Evolutionary conservation across 1,139 yeast genomes (phyloP).

Genomic region (Sugiyamaella castrensis): DNA sequence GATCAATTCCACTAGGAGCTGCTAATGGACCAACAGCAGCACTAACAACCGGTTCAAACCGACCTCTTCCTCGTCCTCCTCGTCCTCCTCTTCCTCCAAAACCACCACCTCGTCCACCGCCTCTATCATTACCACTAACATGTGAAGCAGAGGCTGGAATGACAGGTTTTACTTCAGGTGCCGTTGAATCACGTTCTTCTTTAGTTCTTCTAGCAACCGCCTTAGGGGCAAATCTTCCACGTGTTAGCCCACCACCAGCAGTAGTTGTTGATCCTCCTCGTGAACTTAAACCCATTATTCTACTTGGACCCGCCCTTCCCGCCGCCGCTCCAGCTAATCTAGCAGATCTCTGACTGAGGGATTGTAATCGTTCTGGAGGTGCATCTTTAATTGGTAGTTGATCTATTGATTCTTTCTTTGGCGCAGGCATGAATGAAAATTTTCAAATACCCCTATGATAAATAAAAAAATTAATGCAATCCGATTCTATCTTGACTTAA

Average conservation of each 20-base stretch:
- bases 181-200: slow-evolving; percentile 77
- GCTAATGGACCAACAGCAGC: slow-evolving; percentile 38
- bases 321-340: slow-evolving; percentile 2
- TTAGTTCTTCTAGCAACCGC: slow-evolving; percentile 76
- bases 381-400: background rate
- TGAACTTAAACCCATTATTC: background rate
- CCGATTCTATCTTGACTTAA: too few species aligned
- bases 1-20: slow-evolving; percentile 28
- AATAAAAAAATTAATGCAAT: too few species aligned
- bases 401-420: slow-evolving; percentile 5
- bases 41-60: slow-evolving; percentile 32
- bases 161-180: slow-evolving; percentile 44
- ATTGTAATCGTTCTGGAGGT: slow-evolving; percentile 31
- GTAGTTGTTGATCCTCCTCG: too few species aligned
- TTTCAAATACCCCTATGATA: too few species aligned
- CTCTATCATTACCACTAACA: background rate
- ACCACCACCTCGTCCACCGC: slow-evolving; percentile 23
- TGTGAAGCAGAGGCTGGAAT: background rate
- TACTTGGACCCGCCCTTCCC: background rate
- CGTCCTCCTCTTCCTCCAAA: slow-evolving; percentile 23
- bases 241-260: slow-evolving; percentile 41
- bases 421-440: background rate
- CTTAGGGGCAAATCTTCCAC: slow-evolving; percentile 75
- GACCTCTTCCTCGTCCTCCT: slow-evolving; percentile 21
- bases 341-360: slow-evolving; percentile 26